Conservation (phyloP, 2,329 filamentous ascomycete genomes). For the Aspergillus ibericus region DNA sequence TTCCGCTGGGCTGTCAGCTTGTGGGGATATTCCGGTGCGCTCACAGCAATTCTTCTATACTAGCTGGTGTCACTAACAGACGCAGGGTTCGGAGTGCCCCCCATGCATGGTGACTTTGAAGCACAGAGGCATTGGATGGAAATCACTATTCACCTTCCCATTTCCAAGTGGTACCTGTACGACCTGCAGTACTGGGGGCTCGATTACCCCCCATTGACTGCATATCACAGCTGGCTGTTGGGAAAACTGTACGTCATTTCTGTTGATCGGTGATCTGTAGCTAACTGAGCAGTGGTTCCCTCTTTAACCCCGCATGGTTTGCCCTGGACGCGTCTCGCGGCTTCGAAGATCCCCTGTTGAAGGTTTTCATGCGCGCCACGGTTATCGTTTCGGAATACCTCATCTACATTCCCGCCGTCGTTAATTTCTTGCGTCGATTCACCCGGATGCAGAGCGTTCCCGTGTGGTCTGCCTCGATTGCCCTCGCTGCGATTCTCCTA, state of each 20-base stretch:
- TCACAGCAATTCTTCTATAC: not conserved
- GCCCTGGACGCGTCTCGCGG: conserved; percentile 79
- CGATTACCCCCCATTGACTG: conserved; percentile 95
- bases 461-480: conserved; percentile 78
- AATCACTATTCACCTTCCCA: conserved; percentile 80
- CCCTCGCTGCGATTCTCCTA: conserved; percentile 85
- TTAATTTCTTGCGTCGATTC: conserved; percentile 82
- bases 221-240: conserved; percentile 96
- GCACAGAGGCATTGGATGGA: conserved; percentile 99
- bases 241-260: conserved; percentile 68
- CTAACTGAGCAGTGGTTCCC: conserved; percentile 57
- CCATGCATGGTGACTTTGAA: conserved; percentile 96
- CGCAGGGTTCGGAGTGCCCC: conserved; percentile 73
- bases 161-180: conserved; percentile 97
- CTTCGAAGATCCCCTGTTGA: conserved; percentile 73
- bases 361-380: conserved; percentile 93
- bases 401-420: conserved; percentile 78
- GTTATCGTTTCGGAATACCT: conserved; percentile 90
- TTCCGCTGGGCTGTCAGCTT: conserved; percentile 91
- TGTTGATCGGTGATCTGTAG: conserved; percentile 1
- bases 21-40: conserved; percentile 88
- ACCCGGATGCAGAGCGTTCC: conserved; percentile 74
- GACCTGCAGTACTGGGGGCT: conserved; percentile 97
- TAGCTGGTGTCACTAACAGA: not conserved
- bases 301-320: conserved; percentile 85